Conservation (phyloP, 176 grass and related monocot species). For the Oropetium thomaeum region DNA sequence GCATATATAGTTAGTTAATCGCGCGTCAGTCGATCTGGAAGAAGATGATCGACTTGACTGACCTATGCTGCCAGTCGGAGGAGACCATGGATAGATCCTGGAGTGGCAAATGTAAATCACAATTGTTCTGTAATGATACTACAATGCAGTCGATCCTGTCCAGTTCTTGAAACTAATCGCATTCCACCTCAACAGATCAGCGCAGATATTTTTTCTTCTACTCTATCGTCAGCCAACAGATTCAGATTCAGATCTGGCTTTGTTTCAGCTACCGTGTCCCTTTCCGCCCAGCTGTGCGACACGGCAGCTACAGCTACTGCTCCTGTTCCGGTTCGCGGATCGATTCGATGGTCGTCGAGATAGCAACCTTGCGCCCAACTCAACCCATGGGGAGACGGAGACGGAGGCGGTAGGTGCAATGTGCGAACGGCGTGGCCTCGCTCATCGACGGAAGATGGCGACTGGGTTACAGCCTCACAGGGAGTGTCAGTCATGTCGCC, state of each 20-base stretch:
- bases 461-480: neutral
- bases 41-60: neutral
- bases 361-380: neutral
- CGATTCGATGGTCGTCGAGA: neutral
- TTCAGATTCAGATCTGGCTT: slow-evolving; percentile 49
- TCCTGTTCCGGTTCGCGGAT: neutral
- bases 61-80: neutral
- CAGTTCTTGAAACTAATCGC: neutral
- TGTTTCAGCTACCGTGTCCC: slow-evolving; percentile 26
- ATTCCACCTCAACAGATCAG: neutral
- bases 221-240: too few species aligned
- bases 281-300: slow-evolving; percentile 42
- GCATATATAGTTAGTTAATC: neutral
- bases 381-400: neutral
- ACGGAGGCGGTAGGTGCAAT: slow-evolving; percentile 1
- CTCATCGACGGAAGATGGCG: neutral
- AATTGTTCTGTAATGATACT: neutral
- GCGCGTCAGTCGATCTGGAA: neutral
- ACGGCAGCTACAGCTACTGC: slow-evolving; percentile 20
- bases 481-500: too few species aligned
- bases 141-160: neutral
- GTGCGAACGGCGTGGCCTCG: neutral
- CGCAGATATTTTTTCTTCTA: neutral
- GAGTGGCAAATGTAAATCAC: slow-evolving; percentile 19
- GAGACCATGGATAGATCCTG: neutral